Conservation (phyloP, 202 grass and related monocot genomes). For the Cymbopogon flexuosus region DNA sequence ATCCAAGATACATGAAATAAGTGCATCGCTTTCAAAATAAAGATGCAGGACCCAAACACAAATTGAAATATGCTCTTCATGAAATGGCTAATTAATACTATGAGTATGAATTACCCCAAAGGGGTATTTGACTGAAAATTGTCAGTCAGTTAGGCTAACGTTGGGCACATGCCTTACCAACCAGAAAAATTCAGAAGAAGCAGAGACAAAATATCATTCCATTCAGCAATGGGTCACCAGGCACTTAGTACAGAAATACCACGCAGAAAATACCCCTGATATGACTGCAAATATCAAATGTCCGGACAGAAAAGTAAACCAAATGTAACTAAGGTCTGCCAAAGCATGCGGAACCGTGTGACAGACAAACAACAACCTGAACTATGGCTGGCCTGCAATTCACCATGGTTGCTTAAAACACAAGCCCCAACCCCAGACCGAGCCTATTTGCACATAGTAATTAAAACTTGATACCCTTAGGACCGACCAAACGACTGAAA, state of each 20-base stretch:
- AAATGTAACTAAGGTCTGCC: neutral
- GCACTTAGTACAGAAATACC: neutral
- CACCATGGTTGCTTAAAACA: neutral
- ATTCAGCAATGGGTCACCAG: neutral
- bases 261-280: neutral
- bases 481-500: neutral
- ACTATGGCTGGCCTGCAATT: neutral
- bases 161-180: neutral
- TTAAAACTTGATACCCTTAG: neutral
- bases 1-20: conserved; percentile 8
- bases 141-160: neutral
- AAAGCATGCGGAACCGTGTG: too few relatives aligned
- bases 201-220: neutral
- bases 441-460: neutral
- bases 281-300: neutral
- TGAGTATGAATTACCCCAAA: neutral
- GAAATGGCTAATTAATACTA: neutral
- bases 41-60: neutral
- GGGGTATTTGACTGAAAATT: neutral
- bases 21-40: neutral
- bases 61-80: neutral
- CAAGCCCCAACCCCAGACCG: too few relatives aligned
- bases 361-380: too few relatives aligned
- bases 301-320: neutral
- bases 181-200: neutral